These are phyloP conservation scores for Amylostereum areolatum DNA, from an alignment of 1,284 basidiomycete species.

Conservation along the genomic window DNA sequence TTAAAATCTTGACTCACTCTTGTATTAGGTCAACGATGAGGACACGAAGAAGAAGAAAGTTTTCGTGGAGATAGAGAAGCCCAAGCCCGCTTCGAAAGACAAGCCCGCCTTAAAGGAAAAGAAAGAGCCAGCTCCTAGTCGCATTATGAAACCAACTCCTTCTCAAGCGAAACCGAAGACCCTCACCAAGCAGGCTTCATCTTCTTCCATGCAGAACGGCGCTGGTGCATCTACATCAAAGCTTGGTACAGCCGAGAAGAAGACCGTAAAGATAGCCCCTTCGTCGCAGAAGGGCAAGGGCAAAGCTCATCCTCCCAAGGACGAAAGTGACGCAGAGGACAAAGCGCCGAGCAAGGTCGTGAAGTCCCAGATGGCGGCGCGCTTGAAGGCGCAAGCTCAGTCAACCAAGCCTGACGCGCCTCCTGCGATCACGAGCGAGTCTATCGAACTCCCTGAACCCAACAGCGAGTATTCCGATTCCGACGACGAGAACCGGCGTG, in stretches of 20 bases:
- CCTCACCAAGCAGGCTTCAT: constrained; percentile 22
- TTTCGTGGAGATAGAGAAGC: constrained; percentile 45
- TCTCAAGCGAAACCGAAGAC: constrained; percentile 18
- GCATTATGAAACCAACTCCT: constrained; percentile 27
- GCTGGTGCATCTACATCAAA: constrained; percentile 13
- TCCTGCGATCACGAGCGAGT: constrained; percentile 56
- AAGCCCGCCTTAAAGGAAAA: constrained; percentile 46
- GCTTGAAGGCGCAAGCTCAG: constrained; percentile 59
- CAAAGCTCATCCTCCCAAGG: constrained; percentile 31
- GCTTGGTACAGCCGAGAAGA: constrained; percentile 7
- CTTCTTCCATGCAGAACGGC: constrained; percentile 16
- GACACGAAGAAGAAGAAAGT: constrained; percentile 64
- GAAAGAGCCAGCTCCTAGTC: constrained; percentile 29
- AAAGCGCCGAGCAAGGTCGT: constrained; percentile 47
- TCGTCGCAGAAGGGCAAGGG: constrained; percentile 40
- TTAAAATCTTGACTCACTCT: constrained; percentile 4
- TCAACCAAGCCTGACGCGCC: constrained; percentile 45
- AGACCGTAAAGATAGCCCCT: constrained; percentile 8
- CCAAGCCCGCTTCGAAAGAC: constrained; percentile 42
- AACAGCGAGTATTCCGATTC: constrained; percentile 95
- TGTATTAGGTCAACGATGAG: constrained; percentile 49
- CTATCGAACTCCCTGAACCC: constrained; percentile 88
- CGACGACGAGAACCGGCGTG: constrained; percentile 77
- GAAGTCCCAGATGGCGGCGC: constrained; percentile 65
- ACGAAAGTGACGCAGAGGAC: constrained; percentile 39